Evolutionary conservation across 108 stramenopile species (phyloP), one percentile per base, ranked within the genome.

Genomic region (Nannochloropsis gaditana): DNA sequence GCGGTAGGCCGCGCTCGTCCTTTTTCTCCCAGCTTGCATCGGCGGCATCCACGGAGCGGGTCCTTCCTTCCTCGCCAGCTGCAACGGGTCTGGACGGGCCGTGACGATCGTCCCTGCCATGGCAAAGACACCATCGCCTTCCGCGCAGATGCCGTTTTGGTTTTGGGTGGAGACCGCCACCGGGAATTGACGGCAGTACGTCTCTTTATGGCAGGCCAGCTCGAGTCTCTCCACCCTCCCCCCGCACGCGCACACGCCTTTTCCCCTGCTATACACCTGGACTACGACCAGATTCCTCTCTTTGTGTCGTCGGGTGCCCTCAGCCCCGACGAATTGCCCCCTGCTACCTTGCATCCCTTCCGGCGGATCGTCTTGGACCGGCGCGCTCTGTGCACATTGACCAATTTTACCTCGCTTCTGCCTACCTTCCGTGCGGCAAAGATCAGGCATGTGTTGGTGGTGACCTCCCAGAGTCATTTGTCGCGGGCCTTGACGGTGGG

Each of bases 131-230:
- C 1, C 31, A 31, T 1, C 59, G n/a, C 6, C 59, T 73, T 73
- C 59, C 59, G 3, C n/a, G 59, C 59, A n/a, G 59, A 73, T 2
- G 59, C n/a, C 59, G n/a, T 73, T 73, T n/a, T 73, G n/a, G 59
- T 73, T n/a, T 73, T 73, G 59, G 59, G 59, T 5, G 59, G 59
- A 73, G 59, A 73, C 6, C 59, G 59, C 59, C 59, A 73, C n/a
- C 59, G 59, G 59, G 59, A 73, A n/a, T n/a, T 73, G 19, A 73
- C 59, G 8, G 59, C 59, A 15, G 59, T 73, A n/a, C 59, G 59
- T 73, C 59, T 73, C 8, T 73, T 73, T n/a, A 4, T n/a, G 15
- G 59, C 15, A n/a, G 8, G n/a, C 15, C 19, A 15, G n/a, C 15
- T 73, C 59, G 59, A n/a, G 19, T 73, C 59, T 73, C 19, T n/a